Evolutionary conservation across 768 basidiomycete species (phyloP), one percentile per base, ranked within the genome.

Genomic region (Leccinellum rugosiceps): DNA sequence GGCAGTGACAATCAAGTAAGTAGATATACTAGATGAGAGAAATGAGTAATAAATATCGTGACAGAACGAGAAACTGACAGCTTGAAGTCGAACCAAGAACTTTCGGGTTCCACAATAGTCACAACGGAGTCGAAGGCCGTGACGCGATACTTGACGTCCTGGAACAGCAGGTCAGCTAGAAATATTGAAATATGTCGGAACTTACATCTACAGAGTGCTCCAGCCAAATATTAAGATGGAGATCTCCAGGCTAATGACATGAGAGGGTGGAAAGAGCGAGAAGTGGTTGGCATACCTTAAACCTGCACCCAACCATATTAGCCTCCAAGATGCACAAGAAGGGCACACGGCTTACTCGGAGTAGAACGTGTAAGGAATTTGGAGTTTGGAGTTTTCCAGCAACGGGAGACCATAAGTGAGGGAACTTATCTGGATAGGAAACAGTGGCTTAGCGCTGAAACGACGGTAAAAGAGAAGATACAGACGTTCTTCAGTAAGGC

Each of bases 41-140:
- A 13, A 31, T 60, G 19, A 56, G 61, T 41, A 45, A 4, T 28
- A 56, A 58, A 48, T 15, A 48, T 7, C 15, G 17, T 45, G n/a
- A 46, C 1, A 38, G 10, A 7, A 43, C 28, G 59, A 21, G 44
- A n/a, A 25, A 74, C 90, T 45, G 63, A 92, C 92, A 92, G 80
- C 70, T 91, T 87, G 65, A 87, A 77, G 72, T 94, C 92, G 62
- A 92, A 84, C 68, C 87, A 78, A 28, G 90, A 90, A 38, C 81
- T 66, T 57, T 87, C 86, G 17, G 92, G 90, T 68, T 94, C 91
- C 35, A 93, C 88, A 32, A 94, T 77, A 7, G 84, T 86, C 50
- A 94, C 81, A 50, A 92, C 77, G 1, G 86, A 84, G 63, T 93
- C 89, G 64, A 84, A 92, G 0, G 85, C 91, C 3, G 79, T 76